Conservation (phyloP, 768 basidiomycete species). For the Suillus decipiens region DNA sequence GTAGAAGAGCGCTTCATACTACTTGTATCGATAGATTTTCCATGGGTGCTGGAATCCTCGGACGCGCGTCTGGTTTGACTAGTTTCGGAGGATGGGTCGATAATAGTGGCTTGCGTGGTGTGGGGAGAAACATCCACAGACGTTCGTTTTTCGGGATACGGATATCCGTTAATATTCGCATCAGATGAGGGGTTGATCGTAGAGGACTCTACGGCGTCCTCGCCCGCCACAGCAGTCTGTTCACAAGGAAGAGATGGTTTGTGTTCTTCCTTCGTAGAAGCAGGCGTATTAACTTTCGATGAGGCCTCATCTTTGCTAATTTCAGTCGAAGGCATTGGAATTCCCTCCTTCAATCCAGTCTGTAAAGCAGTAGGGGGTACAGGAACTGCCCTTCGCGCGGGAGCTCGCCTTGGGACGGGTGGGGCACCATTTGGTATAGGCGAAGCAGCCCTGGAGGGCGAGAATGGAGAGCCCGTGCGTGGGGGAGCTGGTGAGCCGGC, state of each 20-base stretch:
- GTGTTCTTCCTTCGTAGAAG: constrained; percentile 7
- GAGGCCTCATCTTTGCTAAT: not conserved
- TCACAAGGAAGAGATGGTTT: not conserved
- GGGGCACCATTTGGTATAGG: constrained; percentile 43
- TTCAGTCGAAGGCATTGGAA: constrained; percentile 1
- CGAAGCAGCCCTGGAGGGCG: constrained; percentile 37
- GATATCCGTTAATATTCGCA: not conserved
- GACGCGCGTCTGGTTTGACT: constrained; percentile 2
- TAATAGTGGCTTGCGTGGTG: not conserved
- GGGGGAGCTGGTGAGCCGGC: constrained; percentile 26
- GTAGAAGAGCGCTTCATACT: constrained; percentile 28
- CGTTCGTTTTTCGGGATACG: not conserved
- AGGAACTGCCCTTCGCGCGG: constrained; percentile 45
- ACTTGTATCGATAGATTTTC: constrained; percentile 23
- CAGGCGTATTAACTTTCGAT: not conserved
- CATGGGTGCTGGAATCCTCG: constrained; percentile 8
- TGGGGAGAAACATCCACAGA: not conserved
- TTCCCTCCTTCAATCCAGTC: not conserved
- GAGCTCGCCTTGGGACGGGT: constrained; percentile 67
- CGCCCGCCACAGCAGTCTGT: not conserved
- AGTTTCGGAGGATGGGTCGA: not conserved
- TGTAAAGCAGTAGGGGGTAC: constrained; percentile 25
- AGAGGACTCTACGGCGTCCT: not conserved
- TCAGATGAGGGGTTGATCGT: not conserved
- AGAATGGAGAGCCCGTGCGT: constrained; percentile 29